These are phyloP conservation scores for Trichoderma atrobrunneum DNA, from an alignment of 2,329 filamentous ascomycete species.

Conservation along the genomic window DNA sequence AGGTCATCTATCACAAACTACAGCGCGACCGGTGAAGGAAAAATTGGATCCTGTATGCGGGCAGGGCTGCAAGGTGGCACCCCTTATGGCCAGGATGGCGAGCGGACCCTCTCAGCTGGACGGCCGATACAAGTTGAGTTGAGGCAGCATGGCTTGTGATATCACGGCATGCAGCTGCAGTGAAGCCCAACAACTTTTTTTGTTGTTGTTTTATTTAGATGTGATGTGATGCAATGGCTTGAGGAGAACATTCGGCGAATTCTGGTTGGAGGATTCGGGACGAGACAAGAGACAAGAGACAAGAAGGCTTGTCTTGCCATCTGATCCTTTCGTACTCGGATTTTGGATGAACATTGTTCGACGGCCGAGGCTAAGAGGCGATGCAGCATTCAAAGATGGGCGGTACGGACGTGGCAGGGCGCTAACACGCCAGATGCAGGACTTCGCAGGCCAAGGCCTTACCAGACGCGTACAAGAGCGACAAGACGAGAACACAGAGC, in stretches of 20 bases:
- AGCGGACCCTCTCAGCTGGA: conserved; percentile 15
- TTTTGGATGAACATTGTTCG: not conserved
- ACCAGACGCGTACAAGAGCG: not conserved
- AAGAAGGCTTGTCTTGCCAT: not conserved
- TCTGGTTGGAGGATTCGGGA: not conserved
- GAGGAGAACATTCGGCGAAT: not conserved
- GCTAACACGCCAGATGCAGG: not conserved
- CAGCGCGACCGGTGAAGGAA: conserved; percentile 27
- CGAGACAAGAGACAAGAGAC: not conserved
- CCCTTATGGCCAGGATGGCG: not conserved
- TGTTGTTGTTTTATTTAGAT: not conserved
- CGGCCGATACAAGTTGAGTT: not conserved
- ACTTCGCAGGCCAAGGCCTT: not conserved
- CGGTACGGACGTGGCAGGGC: not conserved
- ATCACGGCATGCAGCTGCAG: conserved; percentile 10
- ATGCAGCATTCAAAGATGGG: not conserved
- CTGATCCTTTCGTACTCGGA: not conserved
- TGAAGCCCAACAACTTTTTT: conserved; percentile 8
- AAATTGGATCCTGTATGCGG: conserved; percentile 15
- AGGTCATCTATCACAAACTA: conserved; percentile 34
- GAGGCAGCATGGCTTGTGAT: not conserved
- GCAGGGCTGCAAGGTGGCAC: conserved; percentile 15
- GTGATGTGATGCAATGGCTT: not conserved
- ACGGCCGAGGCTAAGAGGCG: conserved; percentile 4
- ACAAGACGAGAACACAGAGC: not conserved